phyloP scores from a whole-genome alignment of 441 rosid genomes.

The Pelargonium australe region DNA sequence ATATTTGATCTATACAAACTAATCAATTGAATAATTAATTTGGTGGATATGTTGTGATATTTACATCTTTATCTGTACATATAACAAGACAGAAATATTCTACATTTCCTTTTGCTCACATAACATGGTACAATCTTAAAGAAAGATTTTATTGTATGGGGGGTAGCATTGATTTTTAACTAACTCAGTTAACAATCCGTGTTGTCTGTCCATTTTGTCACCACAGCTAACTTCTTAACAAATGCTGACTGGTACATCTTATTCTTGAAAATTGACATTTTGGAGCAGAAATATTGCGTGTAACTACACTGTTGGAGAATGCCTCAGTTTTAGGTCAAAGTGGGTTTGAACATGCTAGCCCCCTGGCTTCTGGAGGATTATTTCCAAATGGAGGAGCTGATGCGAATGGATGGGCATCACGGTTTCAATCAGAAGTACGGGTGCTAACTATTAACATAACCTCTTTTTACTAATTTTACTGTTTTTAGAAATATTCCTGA shows the following conservation, averaged over 20 bases:
- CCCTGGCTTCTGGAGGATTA: conserved; percentile 89
- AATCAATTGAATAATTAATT: no score
- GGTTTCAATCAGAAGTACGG: conserved; percentile 98
- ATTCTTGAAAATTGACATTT: conserved; percentile 98
- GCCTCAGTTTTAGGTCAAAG: conserved; percentile 97
- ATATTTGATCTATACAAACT: no score
- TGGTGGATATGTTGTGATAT: neutral
- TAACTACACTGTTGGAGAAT: conserved; percentile 99
- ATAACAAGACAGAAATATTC: neutral
- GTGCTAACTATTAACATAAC: conserved; percentile 99
- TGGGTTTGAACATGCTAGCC: conserved; percentile 98
- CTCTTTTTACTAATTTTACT: conserved; percentile 61
- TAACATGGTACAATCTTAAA: conserved; percentile 23
- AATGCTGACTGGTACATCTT: conserved; percentile 96
- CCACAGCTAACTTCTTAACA: conserved; percentile 66
- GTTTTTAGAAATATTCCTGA: conserved; percentile 51
- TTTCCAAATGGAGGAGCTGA: conserved; percentile 94
- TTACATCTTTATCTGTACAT: conserved; percentile 14
- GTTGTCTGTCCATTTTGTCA: conserved; percentile 63
- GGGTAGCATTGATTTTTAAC: conserved; percentile 39
- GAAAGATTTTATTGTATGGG: conserved; percentile 24
- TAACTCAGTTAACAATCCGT: conserved; percentile 51
- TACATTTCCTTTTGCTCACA: conserved; percentile 18
- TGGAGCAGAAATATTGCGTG: conserved; percentile 99
- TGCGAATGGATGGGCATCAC: conserved; percentile 93